A percentile compares a stretch with the other conserved stretches of the same genome.
Conservation (phyloP, 73 alveolate genomes). For the Paramecium sexaurelia region DNA sequence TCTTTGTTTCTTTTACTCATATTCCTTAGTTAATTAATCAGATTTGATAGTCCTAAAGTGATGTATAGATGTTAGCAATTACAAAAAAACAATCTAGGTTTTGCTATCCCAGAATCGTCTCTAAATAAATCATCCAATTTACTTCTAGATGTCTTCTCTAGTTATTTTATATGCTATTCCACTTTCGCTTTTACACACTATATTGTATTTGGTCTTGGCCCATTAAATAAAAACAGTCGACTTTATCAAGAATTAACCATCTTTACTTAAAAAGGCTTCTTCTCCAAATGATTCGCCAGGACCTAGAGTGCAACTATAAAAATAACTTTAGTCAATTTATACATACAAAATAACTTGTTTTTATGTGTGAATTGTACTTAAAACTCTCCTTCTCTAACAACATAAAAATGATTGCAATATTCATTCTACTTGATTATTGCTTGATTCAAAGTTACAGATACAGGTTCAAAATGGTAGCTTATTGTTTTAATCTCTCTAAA, state of each 20-base stretch:
- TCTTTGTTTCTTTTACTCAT: neutral
- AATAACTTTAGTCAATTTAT: neutral
- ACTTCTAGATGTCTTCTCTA: constrained; percentile 45
- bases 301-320: constrained; percentile 16
- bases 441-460: neutral
- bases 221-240: neutral
- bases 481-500: constrained; percentile 7
- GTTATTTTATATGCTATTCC: constrained; percentile 27
- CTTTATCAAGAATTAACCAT: neutral
- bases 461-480: constrained; percentile 58
- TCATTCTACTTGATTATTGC: constrained; percentile 1
- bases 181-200: constrained; percentile 11
- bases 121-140: neutral
- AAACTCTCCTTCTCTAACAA: constrained; percentile 39
- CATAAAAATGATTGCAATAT: constrained; percentile 32
- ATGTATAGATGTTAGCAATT: neutral
- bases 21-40: neutral
- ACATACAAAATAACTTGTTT: neutral
- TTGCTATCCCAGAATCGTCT: constrained; percentile 60
- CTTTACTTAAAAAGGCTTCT: neutral
- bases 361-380: constrained; percentile 35
- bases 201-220: constrained; percentile 6
- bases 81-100: constrained; percentile 16
- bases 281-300: constrained; percentile 56
- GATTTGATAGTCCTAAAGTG: neutral